Conservation (phyloP, 2,329 filamentous ascomycete genomes). For the Akanthomyces lecanii region DNA sequence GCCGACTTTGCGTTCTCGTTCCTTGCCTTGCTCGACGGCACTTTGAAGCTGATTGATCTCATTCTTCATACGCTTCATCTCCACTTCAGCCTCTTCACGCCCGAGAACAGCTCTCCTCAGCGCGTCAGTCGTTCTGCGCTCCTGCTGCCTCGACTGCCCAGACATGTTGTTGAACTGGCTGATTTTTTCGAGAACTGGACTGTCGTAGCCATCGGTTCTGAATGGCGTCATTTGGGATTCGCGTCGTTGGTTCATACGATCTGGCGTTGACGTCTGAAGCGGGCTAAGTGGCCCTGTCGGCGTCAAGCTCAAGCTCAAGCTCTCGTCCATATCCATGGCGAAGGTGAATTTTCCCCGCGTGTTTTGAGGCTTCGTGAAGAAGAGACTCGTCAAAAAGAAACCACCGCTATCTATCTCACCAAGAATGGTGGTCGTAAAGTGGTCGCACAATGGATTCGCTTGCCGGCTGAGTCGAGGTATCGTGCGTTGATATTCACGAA, state of each 20-base stretch:
- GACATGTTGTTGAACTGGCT: conserved; percentile 69
- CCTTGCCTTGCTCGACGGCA: conserved; percentile 60
- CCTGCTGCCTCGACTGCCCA: conserved; percentile 55
- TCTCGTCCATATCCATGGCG: conserved; percentile 11
- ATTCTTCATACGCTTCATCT: conserved; percentile 59
- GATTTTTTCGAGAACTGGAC: conserved; percentile 63
- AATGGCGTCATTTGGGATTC: conserved; percentile 35
- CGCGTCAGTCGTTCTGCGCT: conserved; percentile 61
- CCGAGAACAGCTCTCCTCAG: conserved; percentile 63
- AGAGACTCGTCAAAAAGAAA: neutral
- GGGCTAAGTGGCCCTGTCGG: conserved; percentile 51
- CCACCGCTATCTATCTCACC: conserved; percentile 12
- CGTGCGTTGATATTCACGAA: conserved; percentile 12
- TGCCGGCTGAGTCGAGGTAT: neutral
- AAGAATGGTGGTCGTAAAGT: neutral
- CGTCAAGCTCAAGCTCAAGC: conserved; percentile 36
- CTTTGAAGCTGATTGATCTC: conserved; percentile 53
- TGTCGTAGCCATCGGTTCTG: conserved; percentile 46
- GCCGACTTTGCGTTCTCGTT: conserved; percentile 61
- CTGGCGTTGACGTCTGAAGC: conserved; percentile 58
- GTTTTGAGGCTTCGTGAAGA: neutral
- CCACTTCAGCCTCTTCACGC: conserved; percentile 67
- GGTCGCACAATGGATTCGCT: neutral
- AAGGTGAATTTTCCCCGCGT: neutral
- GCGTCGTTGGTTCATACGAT: conserved; percentile 54